Conservation (phyloP, 208 protist species). For the Phytomonas francai region DNA sequence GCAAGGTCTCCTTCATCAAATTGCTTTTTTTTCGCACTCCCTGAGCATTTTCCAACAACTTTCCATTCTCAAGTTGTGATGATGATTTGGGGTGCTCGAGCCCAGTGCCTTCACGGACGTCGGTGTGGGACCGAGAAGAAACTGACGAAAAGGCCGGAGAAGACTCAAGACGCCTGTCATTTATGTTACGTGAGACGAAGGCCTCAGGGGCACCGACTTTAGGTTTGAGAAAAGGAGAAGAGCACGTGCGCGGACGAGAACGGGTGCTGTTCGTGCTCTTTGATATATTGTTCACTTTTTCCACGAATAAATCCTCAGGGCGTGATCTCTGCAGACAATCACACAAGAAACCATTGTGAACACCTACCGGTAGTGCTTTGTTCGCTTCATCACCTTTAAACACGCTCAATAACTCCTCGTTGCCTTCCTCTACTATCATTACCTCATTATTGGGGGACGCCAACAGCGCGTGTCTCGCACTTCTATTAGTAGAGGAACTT, state of each 20-base stretch:
- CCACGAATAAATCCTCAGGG: background rate
- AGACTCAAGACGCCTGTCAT: background rate
- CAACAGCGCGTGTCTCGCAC: background rate
- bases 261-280: background rate
- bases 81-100: background rate
- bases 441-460: background rate
- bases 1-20: conserved; percentile 14
- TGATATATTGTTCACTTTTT: background rate
- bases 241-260: background rate
- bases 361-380: background rate
- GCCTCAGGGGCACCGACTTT: background rate
- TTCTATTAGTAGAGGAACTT: background rate
- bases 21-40: background rate
- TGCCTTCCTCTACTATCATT: background rate
- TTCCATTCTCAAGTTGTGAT: background rate
- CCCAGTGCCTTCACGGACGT: background rate
- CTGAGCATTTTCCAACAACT: background rate
- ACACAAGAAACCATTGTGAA: background rate
- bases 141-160: background rate
- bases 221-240: background rate
- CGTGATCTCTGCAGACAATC: background rate
- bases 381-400: background rate
- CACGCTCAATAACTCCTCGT: background rate
- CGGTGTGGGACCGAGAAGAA: background rate
- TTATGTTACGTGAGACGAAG: background rate